Conservation (phyloP, 495 filamentous ascomycete species). For the Xylaria longipes region DNA sequence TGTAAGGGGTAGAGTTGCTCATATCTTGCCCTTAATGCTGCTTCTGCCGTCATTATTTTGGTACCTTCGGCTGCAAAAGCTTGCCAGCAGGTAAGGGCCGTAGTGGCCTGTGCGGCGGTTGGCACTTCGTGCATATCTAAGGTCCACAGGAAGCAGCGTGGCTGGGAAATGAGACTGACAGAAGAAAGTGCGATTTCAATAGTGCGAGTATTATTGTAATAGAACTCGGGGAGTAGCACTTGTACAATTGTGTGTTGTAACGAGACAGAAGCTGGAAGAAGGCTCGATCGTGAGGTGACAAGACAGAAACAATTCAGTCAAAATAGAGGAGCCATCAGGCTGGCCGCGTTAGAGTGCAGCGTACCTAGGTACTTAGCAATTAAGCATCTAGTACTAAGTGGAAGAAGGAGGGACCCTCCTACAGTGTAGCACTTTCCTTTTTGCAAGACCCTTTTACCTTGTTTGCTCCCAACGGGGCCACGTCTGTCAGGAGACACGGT, state of each 20-base stretch:
- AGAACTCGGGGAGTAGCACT: background rate
- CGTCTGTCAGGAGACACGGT: background rate
- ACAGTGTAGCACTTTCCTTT: background rate
- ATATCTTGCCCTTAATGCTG: background rate
- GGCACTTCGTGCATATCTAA: background rate
- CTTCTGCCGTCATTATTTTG: background rate
- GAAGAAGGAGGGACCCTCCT: too few species aligned
- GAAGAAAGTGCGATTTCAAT: background rate
- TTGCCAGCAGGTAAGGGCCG: background rate
- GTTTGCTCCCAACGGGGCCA: too few species aligned
- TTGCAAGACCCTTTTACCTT: too few species aligned
- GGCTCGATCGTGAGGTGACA: background rate
- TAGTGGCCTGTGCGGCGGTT: background rate
- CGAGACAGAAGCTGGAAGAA: background rate
- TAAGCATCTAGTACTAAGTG: too few species aligned
- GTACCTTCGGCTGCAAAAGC: slow-evolving; percentile 12
- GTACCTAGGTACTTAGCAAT: too few species aligned
- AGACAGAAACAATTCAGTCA: background rate
- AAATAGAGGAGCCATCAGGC: background rate
- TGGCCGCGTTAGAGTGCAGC: background rate
- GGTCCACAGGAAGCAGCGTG: background rate
- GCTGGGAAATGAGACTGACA: background rate
- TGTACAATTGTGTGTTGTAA: background rate
- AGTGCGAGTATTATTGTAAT: background rate
- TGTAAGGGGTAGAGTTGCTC: background rate